Evolutionary conservation across 2,329 filamentous ascomycete genomes (phyloP), one percentile per base, ranked within the genome.

Genomic region (Apiospora saccharicola): DNA sequence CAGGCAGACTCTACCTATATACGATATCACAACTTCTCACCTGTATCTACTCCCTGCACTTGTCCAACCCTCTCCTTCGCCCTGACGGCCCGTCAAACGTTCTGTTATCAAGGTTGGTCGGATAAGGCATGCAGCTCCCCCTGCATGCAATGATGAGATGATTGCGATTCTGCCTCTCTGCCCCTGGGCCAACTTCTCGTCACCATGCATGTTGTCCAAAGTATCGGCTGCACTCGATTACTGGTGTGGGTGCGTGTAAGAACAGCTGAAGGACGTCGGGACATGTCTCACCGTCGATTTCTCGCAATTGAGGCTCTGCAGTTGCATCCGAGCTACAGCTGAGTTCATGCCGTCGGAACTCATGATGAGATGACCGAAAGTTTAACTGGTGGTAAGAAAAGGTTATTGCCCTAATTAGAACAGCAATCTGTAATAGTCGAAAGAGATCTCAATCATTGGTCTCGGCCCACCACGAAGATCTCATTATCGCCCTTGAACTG

Each of bases 91-190:
- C 22, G 57, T 64, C 30, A 41, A 34, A 4, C 41, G 34, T 41
- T 2, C 19, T 41, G 8, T 14, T 41, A 41, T 64, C 57, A 64
- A 64, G 34, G 57, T 41, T 64, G 14, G 10, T 41, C 22, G 57
- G 19, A 64, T 22, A 64, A n/a, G 19, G 34, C 30, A 41, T 24
- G 34, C 57, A 64, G 34, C 2, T 34, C 12, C 4, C 4, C 8
- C 12, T 41, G 19, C 57, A 64, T 41, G 22, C 34, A 41, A 64
- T 64, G 57, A 64, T 64, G 57, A 19, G 57, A 41, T 64, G 57
- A 64, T 64, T 41, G 57, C 57, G 57, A 64, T n/a, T 41, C n/a
- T 41, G 5, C 24, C 22, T 64, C 3, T 51, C 19, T n/a, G 34
- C 19, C 0, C 22, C 8, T 41, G 67, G 19, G 4, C 34, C 8